Percentiles rank a stretch among this genome's conserved stretches.
These are phyloP conservation scores for Areca catechu DNA, from an alignment of 176 grass and related monocot genomes.

Conservation along the genomic window DNA sequence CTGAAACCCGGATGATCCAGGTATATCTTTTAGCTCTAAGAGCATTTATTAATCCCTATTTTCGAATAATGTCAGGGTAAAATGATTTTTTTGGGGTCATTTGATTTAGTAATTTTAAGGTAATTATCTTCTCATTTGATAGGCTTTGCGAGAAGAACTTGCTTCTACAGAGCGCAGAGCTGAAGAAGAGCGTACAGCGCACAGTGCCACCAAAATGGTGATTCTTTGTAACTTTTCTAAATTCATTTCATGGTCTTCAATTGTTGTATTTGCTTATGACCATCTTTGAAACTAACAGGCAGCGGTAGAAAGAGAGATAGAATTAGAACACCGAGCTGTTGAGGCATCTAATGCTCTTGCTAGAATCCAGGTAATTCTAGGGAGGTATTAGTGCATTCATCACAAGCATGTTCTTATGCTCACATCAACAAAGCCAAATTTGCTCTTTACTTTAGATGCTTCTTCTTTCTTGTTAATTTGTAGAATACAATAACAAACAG, in stretches of 20 bases:
- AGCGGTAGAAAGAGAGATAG: slow-evolving; percentile 97
- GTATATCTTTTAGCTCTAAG: slow-evolving; percentile 20
- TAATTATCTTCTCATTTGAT: neutral
- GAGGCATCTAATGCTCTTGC: slow-evolving; percentile 99
- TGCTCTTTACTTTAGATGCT: too few relatives aligned
- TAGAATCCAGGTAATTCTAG: slow-evolving; percentile 89
- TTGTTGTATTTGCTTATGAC: slow-evolving; percentile 14
- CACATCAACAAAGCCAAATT: too few relatives aligned
- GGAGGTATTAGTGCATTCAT: too few relatives aligned
- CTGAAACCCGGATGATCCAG: slow-evolving; percentile 95
- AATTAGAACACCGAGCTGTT: slow-evolving; percentile 94
- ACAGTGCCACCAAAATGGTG: slow-evolving; percentile 98
- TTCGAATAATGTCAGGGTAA: too few relatives aligned
- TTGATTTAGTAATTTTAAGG: too few relatives aligned
- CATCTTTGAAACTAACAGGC: slow-evolving; percentile 46
- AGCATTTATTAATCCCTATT: too few relatives aligned
- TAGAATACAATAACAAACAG: too few relatives aligned
- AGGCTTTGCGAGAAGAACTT: slow-evolving; percentile 96
- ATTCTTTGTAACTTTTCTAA: slow-evolving; percentile 10
- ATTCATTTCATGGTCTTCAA: slow-evolving; percentile 3
- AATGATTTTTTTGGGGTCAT: too few relatives aligned
- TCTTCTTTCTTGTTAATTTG: too few relatives aligned
- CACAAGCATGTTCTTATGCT: too few relatives aligned
- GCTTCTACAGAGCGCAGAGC: slow-evolving; percentile 67
- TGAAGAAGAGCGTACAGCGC: slow-evolving; percentile 92